Conservation (phyloP, 2,329 filamentous ascomycete genomes). For the Passalora sequoiae region DNA sequence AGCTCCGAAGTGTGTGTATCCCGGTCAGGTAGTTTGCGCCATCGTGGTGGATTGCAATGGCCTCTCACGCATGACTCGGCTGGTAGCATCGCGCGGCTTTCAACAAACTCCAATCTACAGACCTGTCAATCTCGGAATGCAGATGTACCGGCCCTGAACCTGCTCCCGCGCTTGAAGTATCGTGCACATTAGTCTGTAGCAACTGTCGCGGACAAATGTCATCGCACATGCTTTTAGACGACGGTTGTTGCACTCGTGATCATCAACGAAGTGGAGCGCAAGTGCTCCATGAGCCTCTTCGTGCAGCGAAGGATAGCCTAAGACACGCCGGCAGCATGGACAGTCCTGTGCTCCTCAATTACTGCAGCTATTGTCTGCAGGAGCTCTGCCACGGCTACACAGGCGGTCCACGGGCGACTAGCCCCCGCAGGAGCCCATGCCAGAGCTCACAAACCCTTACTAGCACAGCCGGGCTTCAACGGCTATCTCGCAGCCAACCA, state of each 20-base stretch:
- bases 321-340: conserved; percentile 13
- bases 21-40: no score
- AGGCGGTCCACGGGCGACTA: conserved; percentile 25
- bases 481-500: conserved; percentile 31
- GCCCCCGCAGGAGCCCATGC: conserved; percentile 29
- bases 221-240: no score
- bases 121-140: no score
- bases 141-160: no score
- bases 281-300: conserved; percentile 6
- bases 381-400: conserved; percentile 26
- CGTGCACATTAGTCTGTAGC: no score
- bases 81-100: no score
- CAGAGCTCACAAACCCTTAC: conserved; percentile 24
- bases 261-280: conserved; percentile 1
- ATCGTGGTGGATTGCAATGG: no score
- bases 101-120: no score
- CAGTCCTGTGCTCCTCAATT: conserved; percentile 15
- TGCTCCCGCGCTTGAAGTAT: no score
- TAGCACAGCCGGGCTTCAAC: conserved; percentile 27
- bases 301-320: conserved; percentile 13
- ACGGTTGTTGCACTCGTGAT: no score
- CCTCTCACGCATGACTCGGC: no score
- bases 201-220: no score
- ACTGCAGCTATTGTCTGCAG: conserved; percentile 23
- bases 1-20: conserved; percentile 17